These are phyloP conservation scores for Corymbia citriodora DNA, from an alignment of 441 rosid genomes.

Conservation along the genomic window DNA sequence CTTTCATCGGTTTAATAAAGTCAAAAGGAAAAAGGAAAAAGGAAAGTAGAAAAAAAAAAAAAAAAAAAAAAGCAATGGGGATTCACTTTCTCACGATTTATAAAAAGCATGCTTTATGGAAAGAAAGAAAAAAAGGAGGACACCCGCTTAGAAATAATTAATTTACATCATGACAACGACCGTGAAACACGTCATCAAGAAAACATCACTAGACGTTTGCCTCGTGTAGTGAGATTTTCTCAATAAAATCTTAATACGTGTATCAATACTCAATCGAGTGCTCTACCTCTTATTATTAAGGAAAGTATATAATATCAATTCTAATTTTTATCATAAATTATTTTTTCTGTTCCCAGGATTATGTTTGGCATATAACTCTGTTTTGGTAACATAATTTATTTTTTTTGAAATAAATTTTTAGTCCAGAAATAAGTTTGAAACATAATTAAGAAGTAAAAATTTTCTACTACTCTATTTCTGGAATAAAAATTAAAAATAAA, in stretches of 20 bases:
- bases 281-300: too few relatives aligned
- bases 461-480: too few relatives aligned
- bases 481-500: too few relatives aligned
- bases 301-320: too few relatives aligned
- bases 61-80: not conserved
- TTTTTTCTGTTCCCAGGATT: too few relatives aligned
- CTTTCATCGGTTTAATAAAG: not conserved
- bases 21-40: not conserved
- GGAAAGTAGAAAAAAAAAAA: not conserved
- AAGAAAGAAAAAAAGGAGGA: not conserved
- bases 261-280: not conserved
- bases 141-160: not conserved
- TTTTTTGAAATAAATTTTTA: too few relatives aligned
- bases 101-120: not conserved
- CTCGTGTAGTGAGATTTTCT: not conserved
- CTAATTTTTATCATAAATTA: too few relatives aligned
- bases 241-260: not conserved
- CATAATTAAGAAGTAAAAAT: too few relatives aligned
- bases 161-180: accelerated
- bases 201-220: not conserved
- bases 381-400: too few relatives aligned
- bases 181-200: not conserved
- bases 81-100: not conserved
- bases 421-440: too few relatives aligned
- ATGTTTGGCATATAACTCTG: too few relatives aligned